A percentile compares a stretch with the other conserved stretches of the same genome.
These are phyloP conservation scores for Candida anglica DNA, from an alignment of 805 yeast genomes.

Conservation along the genomic window DNA sequence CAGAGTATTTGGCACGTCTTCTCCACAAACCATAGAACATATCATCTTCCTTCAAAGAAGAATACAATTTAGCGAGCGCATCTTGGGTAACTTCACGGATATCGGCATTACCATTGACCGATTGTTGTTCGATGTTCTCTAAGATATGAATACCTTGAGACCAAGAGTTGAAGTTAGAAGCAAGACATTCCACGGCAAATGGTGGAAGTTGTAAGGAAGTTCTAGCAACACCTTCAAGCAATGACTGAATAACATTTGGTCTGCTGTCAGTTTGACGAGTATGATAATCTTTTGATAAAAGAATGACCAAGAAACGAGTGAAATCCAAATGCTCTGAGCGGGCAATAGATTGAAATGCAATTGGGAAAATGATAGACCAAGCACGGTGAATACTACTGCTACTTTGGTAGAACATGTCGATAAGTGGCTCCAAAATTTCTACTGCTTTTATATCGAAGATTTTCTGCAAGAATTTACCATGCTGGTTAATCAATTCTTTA, in stretches of 20 bases:
- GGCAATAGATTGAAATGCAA: conserved; percentile 69
- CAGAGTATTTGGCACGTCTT: conserved; percentile 89
- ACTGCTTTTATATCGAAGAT: conserved; percentile 42
- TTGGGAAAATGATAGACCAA: conserved; percentile 84
- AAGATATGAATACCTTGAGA: conserved; percentile 80
- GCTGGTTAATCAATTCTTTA: conserved; percentile 18
- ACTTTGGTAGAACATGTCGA: conserved; percentile 78
- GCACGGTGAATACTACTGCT: conserved; percentile 74
- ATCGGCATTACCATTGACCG: conserved; percentile 63
- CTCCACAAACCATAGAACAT: conserved; percentile 98
- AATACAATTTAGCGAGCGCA: conserved; percentile 85
- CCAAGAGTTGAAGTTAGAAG: conserved; percentile 87
- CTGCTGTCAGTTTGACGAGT: conserved; percentile 82
- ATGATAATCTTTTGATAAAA: conserved; percentile 88
- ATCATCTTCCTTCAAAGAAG: conserved; percentile 87
- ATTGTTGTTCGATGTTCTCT: conserved; percentile 60
- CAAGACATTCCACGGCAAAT: conserved; percentile 83
- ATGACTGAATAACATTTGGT: conserved; percentile 81
- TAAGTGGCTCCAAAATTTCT: conserved; percentile 65
- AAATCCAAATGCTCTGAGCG: conserved; percentile 80
- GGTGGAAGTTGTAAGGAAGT: conserved; percentile 87
- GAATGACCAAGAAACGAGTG: conserved; percentile 70
- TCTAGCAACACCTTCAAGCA: conserved; percentile 77
- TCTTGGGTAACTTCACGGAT: conserved; percentile 85
- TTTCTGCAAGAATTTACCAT: conserved; percentile 25